phyloP scores from a whole-genome alignment of 2,329 filamentous ascomycete species.

The Scytalidium lignicola region DNA sequence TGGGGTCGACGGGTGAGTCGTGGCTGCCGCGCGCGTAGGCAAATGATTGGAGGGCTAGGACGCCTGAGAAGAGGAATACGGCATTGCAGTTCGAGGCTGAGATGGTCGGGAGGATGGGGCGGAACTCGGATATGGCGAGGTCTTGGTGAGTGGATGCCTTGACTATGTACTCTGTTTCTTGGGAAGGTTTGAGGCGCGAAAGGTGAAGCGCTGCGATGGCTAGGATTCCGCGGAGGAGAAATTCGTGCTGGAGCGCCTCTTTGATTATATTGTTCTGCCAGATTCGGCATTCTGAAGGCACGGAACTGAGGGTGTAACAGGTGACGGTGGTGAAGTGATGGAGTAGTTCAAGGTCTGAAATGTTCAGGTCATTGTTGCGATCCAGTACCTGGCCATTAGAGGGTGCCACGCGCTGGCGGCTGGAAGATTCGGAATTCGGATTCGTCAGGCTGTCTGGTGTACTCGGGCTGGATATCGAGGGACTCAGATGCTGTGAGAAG shows the following conservation, averaged over 20 bases:
- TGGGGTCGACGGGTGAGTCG: slow-evolving; percentile 28
- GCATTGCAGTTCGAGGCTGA: slow-evolving; percentile 17
- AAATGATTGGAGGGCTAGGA: slow-evolving; percentile 31
- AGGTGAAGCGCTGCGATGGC: slow-evolving; percentile 21
- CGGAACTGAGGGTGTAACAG: slow-evolving; percentile 1
- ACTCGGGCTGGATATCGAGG: slow-evolving; percentile 3
- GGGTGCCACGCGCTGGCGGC: background rate
- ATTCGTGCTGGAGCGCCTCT: slow-evolving; percentile 11
- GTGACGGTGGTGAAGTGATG: slow-evolving; percentile 8
- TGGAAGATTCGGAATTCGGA: background rate
- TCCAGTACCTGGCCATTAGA: slow-evolving; percentile 1
- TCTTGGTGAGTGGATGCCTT: slow-evolving; percentile 29
- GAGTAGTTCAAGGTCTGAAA: slow-evolving; percentile 7
- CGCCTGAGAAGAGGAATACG: slow-evolving; percentile 25
- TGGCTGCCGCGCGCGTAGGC: slow-evolving; percentile 9
- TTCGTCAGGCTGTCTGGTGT: slow-evolving; percentile 1
- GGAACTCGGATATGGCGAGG: slow-evolving; percentile 25
- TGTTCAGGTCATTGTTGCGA: background rate
- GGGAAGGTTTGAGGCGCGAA: slow-evolving; percentile 18
- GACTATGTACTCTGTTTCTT: slow-evolving; percentile 20
- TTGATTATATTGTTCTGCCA: slow-evolving; percentile 10
- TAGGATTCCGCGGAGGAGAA: slow-evolving; percentile 19
- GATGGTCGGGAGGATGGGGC: slow-evolving; percentile 16
- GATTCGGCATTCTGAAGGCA: background rate
- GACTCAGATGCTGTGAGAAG: background rate